Evolutionary conservation across 169 alveolate species (phyloP).

Genomic region (Plasmodium gallinaceum): DNA sequence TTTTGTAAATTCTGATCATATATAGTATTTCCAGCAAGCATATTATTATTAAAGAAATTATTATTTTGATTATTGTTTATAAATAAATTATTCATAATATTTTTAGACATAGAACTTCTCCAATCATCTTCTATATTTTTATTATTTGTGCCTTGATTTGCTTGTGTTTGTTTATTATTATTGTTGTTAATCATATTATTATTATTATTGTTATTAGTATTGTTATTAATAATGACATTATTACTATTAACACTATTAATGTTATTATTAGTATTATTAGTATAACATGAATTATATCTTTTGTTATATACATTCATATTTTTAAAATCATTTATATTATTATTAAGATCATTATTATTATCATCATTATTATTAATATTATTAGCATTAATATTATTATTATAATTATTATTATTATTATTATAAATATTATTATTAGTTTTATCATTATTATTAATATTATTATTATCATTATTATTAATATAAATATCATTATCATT

Average conservation of each 20-base stretch:
- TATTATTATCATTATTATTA: not conserved
- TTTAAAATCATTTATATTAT: conserved; percentile 1
- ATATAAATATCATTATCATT: not conserved
- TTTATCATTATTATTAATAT: not conserved
- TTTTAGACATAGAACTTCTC: conserved; percentile 16
- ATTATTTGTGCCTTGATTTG: not conserved
- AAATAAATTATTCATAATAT: not conserved
- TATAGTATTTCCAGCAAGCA: not conserved
- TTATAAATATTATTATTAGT: not conserved
- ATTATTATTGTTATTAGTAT: not conserved
- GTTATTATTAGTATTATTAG: conserved; percentile 1
- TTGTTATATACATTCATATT: conserved; percentile 5
- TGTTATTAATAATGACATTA: not conserved
- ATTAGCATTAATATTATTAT: not conserved
- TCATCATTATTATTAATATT: not conserved
- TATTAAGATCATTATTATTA: not conserved
- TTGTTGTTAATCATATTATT: not conserved
- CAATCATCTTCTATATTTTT: conserved; percentile 48
- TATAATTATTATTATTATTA: not conserved
- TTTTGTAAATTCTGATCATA: conserved; percentile 4
- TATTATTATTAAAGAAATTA: not conserved
- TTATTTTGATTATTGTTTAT: not conserved
- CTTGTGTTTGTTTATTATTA: not conserved
- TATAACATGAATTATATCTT: not conserved
- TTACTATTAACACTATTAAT: conserved; percentile 6